A percentile compares a stretch with the other conserved stretches of the same genome.
Conservation (phyloP, 306 rosid genomes). For the Prinsepia uniflora region DNA sequence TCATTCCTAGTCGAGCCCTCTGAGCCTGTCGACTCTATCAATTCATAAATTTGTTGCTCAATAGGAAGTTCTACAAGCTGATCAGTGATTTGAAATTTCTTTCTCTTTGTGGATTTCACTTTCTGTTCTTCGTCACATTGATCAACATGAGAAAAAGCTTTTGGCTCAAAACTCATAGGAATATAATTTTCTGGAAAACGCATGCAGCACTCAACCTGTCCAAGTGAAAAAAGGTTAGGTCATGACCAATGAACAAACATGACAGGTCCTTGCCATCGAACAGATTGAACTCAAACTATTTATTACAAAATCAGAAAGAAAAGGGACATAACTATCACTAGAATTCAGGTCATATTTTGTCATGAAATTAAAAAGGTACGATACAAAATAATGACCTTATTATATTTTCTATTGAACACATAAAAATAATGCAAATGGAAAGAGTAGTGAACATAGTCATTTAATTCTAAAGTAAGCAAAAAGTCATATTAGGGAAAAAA, state of each 20-base stretch:
- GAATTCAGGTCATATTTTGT: not conserved
- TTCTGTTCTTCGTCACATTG: slow-evolving; percentile 36
- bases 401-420: not conserved
- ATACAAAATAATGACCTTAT: not conserved
- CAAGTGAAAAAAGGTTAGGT: slow-evolving; percentile 20
- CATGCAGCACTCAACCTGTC: slow-evolving; percentile 48
- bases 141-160: slow-evolving; percentile 34
- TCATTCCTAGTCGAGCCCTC: slow-evolving; percentile 60
- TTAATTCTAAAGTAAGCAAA: not conserved
- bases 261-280: not conserved
- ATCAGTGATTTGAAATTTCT: slow-evolving; percentile 43
- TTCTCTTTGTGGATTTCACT: slow-evolving; percentile 46
- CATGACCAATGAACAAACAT: slow-evolving; percentile 3
- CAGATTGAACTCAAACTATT: not conserved
- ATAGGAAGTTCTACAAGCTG: slow-evolving; percentile 78
- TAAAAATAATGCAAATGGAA: slow-evolving; percentile 1
- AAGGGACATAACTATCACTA: not conserved
- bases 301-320: not conserved
- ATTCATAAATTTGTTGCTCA: slow-evolving; percentile 66
- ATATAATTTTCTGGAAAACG: slow-evolving; percentile 46
- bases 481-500: not conserved
- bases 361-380: not conserved
- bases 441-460: not conserved
- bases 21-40: slow-evolving; percentile 69
- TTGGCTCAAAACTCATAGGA: slow-evolving; percentile 37